Conservation (phyloP, 768 basidiomycete species). For the Fomitopsis serialis region DNA sequence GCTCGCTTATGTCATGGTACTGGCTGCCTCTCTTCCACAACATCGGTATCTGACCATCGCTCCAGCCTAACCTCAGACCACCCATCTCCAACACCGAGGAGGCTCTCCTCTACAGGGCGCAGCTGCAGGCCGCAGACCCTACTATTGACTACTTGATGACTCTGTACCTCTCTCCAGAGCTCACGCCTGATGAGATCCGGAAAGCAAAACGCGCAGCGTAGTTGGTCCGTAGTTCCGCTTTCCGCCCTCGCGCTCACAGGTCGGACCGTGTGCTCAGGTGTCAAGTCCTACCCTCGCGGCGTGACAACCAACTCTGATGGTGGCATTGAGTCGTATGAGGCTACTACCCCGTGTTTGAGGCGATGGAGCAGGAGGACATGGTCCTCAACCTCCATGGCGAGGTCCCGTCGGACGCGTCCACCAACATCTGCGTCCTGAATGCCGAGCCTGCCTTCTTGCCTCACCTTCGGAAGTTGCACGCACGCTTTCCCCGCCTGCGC, state of each 20-base stretch:
- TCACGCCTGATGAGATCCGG: constrained; percentile 86
- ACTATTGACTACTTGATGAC: constrained; percentile 90
- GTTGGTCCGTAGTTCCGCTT: constrained; percentile 33
- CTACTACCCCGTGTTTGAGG: constrained; percentile 90
- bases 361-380: constrained; percentile 91
- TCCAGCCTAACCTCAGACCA: constrained; percentile 87
- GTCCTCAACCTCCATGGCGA: constrained; percentile 97
- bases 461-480: constrained; percentile 78
- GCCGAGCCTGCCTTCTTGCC: constrained; percentile 88
- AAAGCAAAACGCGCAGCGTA: constrained; percentile 82
- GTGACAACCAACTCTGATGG: constrained; percentile 97
- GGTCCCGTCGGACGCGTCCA: constrained; percentile 76
- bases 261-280: constrained; percentile 36
- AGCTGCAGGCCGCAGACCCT: constrained; percentile 71
- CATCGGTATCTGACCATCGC: constrained; percentile 2
- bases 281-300: constrained; percentile 96
- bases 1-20: constrained; percentile 95
- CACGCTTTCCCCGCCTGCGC: constrained; percentile 79
- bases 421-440: constrained; percentile 90
- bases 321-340: constrained; percentile 93
- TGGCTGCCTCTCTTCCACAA: constrained; percentile 3
- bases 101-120: constrained; percentile 74
- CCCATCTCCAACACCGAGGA: constrained; percentile 79
- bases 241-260: background rate
- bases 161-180: constrained; percentile 85